phyloP scores from a whole-genome alignment of 148 eudicot species.

The Camellia japonica region DNA sequence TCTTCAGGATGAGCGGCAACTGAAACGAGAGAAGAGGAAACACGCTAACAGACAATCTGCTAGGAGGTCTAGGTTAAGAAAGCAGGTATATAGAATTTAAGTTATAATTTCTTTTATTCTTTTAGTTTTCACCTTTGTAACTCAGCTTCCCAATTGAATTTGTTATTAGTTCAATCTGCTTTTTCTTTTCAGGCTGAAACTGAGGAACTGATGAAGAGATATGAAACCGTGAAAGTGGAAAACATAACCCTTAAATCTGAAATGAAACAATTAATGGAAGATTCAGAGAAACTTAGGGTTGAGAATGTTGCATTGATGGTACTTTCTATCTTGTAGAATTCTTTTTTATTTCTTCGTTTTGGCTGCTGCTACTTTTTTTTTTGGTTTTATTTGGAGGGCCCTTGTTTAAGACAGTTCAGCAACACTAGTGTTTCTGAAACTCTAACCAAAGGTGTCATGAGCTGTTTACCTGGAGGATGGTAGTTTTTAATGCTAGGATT shows the following conservation, averaged over 20 bases:
- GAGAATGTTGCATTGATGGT: constrained; percentile 23
- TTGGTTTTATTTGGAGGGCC: too few relatives aligned
- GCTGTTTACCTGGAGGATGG: too few relatives aligned
- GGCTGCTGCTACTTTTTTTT: too few relatives aligned
- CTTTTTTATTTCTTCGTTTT: not conserved
- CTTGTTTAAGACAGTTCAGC: too few relatives aligned
- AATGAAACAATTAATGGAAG: constrained; percentile 9
- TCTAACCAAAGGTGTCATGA: too few relatives aligned
- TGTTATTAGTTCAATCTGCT: not conserved
- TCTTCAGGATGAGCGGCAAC: constrained; percentile 20
- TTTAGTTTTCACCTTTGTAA: not conserved
- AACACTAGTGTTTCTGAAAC: too few relatives aligned
- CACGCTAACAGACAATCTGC: constrained; percentile 29
- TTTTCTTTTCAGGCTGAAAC: constrained; percentile 15
- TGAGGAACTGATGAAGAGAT: constrained; percentile 18
- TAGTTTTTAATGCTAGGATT: too few relatives aligned
- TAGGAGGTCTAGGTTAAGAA: constrained; percentile 25
- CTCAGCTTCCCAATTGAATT: not conserved
- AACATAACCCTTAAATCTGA: constrained; percentile 16
- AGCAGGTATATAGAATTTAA: constrained; percentile 16
- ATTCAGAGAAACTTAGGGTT: constrained; percentile 19
- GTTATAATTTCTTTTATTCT: not conserved
- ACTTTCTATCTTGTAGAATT: not conserved
- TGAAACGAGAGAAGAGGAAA: constrained; percentile 27
- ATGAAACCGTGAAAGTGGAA: constrained; percentile 19